Base-by-base conservation (phyloP, 2,329 filamentous ascomycete genomes). In the Talaromyces funiculosus region DNA sequence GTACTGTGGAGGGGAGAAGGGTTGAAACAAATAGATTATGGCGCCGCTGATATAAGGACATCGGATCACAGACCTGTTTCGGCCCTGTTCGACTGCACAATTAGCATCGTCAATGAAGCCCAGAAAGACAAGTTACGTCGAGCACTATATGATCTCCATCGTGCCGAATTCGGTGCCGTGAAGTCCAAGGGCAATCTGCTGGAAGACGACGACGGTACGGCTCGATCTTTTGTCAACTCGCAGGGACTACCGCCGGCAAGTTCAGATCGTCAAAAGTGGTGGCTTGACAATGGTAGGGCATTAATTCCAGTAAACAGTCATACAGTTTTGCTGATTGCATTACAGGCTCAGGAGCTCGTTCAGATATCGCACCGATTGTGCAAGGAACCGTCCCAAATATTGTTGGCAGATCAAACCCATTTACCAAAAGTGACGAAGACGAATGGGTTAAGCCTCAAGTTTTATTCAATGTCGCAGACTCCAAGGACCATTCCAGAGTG, bases 41-140 rank as follows among this genome's bases (percentile, higher is more conserved):
- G 90, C 68, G 88, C 85, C 57, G 92, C 92, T 3, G 87, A 90
- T 31, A 80, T 99, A 37, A 85, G 83, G 12, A 96, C 97, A 72
- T 99, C 94, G 0, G 94, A 99, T 70, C 94, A 99, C 73, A 85
- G 92, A n/a, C 94, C 94, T 1, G 93, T 99, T 0, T 97, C 90
- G 75, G 92, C 91, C 12, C 86, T 86, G 0, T 99, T 99, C 70
- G 84, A 91, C 66, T 95, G 92, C 73, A 85, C 82, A 1, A 88
- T 97, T 57, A 92, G 81, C 65, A 86, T 94, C 47, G 79, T 97
- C 10, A 84, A 99, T 66, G 90, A 96, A 71, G 77, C 75, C 24
- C 78, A 82, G 57, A 91, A 90, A 65, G 87, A 92, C 63, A 76
- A 79, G 3, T 85, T 97, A 51, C 90, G 88, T 68, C 83, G 83